These are phyloP conservation scores for Cajanus cajan DNA, from an alignment of 306 rosid species.

Conservation along the genomic window DNA sequence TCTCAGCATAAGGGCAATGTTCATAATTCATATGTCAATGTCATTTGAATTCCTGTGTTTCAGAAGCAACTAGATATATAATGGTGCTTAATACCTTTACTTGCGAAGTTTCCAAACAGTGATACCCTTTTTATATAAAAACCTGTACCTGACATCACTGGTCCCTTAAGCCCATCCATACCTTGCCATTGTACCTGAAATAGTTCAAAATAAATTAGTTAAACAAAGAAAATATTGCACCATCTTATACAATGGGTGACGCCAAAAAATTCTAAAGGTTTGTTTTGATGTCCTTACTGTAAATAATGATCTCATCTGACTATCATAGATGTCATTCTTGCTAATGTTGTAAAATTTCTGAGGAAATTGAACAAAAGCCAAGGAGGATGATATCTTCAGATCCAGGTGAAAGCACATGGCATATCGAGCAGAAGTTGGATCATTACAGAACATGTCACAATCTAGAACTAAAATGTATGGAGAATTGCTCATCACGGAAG, in stretches of 20 bases:
- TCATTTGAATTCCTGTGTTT: neutral
- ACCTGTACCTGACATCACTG: constrained; percentile 56
- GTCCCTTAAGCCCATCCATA: constrained; percentile 63
- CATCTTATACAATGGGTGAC: neutral
- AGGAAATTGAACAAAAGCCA: constrained; percentile 74
- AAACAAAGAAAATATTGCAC: neutral
- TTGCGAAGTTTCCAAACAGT: constrained; percentile 32
- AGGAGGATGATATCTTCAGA: constrained; percentile 50
- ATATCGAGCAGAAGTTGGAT: constrained; percentile 58
- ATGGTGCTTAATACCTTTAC: constrained; percentile 40
- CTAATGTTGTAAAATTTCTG: constrained; percentile 53
- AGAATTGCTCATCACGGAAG: constrained; percentile 66
- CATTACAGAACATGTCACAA: constrained; percentile 80
- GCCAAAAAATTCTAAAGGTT: neutral
- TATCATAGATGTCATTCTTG: constrained; percentile 62
- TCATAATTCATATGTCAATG: constrained; percentile 15
- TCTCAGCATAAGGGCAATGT: neutral
- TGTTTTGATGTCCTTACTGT: constrained; percentile 32
- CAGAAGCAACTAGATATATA: neutral
- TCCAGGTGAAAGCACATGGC: constrained; percentile 83
- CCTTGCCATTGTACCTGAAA: constrained; percentile 51
- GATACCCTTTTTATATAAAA: constrained; percentile 57
- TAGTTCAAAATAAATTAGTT: neutral
- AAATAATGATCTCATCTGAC: constrained; percentile 43
- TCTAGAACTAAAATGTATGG: constrained; percentile 65